Evolutionary conservation across 176 grass and related monocot genomes (phyloP), one percentile per base, ranked within the genome.

Genomic region (Oryza nivara): DNA sequence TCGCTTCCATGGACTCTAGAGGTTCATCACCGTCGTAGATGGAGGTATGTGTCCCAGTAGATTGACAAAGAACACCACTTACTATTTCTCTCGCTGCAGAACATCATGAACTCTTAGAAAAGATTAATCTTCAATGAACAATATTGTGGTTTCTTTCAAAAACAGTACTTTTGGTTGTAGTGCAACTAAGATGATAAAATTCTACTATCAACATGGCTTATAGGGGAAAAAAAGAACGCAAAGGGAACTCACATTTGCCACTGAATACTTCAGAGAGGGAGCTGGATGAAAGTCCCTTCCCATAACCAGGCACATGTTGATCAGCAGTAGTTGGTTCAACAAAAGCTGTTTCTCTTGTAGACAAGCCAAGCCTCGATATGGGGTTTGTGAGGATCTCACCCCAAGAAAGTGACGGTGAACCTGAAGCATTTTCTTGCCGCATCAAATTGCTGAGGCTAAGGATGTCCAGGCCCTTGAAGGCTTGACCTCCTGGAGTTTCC

Each of bases 1-100:
- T 73, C 88, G 92, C 90, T 76, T 88, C 78, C 93, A 92, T 92
- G 68, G 90, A 88, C 43, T 78, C 68, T 81, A 92, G 78, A 78
- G 88, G 83, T 63, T 95, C 93, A 86, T 95, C 82, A 72, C 60
- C 76, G 5, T 72, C 80, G 22, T 45, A 82, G 65, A 82, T 81
- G 20, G 86, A 90, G 35, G 40, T 74, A 80, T 45, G 61, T 77
- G 79, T 45, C 80, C 84, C 75, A 84, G 70, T 45, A 88, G 82
- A 85, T 65, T 81, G 93, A 44, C 75, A 76, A 52, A 77, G 64
- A 77, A 72, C 23, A 74, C 47, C 76, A 36, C 10, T 77, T 80
- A 72, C 73, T 46, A 76, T 80, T 58, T 84, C 69, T 85, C 72
- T 88, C 38, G 78, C 90, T 95, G 93, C 80, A 76, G 45, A 69